phyloP scores from a whole-genome alignment of 257 asterid species.

The Oldenlandia corymbosa region DNA sequence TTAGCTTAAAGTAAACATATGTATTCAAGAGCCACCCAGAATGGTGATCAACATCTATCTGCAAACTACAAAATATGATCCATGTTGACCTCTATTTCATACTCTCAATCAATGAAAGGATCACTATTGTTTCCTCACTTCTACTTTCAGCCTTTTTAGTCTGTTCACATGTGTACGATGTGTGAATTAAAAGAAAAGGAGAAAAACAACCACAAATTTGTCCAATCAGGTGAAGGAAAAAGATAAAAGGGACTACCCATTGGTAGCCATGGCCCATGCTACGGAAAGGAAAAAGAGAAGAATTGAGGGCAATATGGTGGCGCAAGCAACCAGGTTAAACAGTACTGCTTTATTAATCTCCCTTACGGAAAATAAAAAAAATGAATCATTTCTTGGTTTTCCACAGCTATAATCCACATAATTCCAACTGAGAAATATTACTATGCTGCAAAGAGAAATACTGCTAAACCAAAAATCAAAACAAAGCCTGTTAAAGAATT shows the following conservation, averaged over 20 bases:
- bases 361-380: neutral
- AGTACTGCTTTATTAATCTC: too few relatives aligned
- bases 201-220: neutral
- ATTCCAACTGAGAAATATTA: neutral
- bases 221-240: neutral
- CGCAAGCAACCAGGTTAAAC: too few relatives aligned
- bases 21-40: neutral
- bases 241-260: neutral
- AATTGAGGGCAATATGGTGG: neutral
- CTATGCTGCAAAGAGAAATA: neutral
- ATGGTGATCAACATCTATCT: neutral
- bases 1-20: neutral
- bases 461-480: neutral
- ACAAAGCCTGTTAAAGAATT: neutral
- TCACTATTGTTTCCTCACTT: neutral
- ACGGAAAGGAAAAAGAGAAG: neutral
- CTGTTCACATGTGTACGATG: too few relatives aligned
- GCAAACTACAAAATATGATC: neutral
- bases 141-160: neutral
- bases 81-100: neutral
- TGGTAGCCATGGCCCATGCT: neutral
- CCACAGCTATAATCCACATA: neutral
- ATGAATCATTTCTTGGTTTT: conserved; percentile 1
- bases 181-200: too few relatives aligned
- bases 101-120: neutral